Base-by-base conservation (phyloP, 345 rosid genomes). In the Heritiera fomes region DNA sequence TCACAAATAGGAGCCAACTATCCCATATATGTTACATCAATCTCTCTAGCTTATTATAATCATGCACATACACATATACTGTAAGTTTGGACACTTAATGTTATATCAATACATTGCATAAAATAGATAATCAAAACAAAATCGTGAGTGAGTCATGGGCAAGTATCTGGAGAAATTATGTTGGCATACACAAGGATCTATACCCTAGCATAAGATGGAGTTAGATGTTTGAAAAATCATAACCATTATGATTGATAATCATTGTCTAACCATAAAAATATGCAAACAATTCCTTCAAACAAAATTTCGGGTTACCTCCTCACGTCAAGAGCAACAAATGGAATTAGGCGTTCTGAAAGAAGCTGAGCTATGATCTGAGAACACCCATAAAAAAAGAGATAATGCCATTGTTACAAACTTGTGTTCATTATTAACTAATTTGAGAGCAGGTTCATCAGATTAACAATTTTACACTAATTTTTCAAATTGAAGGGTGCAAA, bases 241-340 rank as follows among this genome's bases (percentile, higher is more conserved):
- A 70, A 70, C 13, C 11, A 28, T 23, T 14, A 30, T 23, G 56
- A 13, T 7, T 4, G 15, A 47, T 50, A 15, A 50, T 30, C 38
- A 28, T 46, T 69, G 15, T 10, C 30, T 28, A 4, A 28, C 38
- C 34, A 60, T 60, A 60, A 60, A 60, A n/a, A 49, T 1, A 15
- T 47, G 40, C n/a, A 71, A 52, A 49, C 49, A 70, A 23, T 60
- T 59, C 13, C 12, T 59, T 20, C 47, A 17, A 23, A 45, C 23
- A 47, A 69, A 28, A 12, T 74, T n/a, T 17, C 20, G 58, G 58
- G n/a, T 82, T 92, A 95, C 99, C 98, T 95, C 79, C 92, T 88
- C 78, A 95, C 97, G 75, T 95, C 99, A 75, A 95, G 97, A 59
- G 99, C 99, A 80, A 95, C 99, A 50, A 95, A 95, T 78, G 99